Percentiles rank a stretch among this genome's conserved stretches.
phyloP scores from a whole-genome alignment of 2,329 filamentous ascomycete species.

The Fusarium sp. region DNA sequence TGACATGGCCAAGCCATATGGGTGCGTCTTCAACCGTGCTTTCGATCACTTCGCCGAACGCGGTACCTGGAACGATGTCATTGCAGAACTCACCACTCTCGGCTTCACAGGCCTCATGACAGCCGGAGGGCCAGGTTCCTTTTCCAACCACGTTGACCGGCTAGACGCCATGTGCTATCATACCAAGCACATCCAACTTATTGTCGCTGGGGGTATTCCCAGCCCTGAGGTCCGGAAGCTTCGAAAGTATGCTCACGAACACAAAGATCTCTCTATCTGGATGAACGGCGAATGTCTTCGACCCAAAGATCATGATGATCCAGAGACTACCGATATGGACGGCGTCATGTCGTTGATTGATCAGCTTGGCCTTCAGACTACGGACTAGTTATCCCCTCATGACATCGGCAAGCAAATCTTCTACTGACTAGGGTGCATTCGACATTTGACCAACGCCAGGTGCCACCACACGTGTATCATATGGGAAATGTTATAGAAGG shows the following conservation, averaged over 20 bases:
- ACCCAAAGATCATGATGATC: conserved; percentile 17
- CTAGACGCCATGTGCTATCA: conserved; percentile 54
- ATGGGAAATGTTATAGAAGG: neutral
- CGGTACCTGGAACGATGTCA: conserved; percentile 28
- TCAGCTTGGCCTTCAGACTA: conserved; percentile 37
- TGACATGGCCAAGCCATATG: conserved; percentile 55
- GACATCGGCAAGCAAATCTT: conserved; percentile 46
- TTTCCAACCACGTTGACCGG: conserved; percentile 54
- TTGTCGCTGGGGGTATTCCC: conserved; percentile 66
- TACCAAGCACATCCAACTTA: conserved; percentile 57
- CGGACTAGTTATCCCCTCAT: conserved; percentile 48
- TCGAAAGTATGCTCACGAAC: conserved; percentile 43
- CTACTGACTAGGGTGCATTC: conserved; percentile 7
- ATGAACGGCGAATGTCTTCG: conserved; percentile 60
- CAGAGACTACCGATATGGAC: conserved; percentile 45
- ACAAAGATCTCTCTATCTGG: conserved; percentile 50
- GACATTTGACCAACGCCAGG: neutral
- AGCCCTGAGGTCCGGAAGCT: conserved; percentile 54
- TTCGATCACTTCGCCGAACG: conserved; percentile 62
- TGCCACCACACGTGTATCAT: neutral
- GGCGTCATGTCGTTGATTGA: conserved; percentile 43
- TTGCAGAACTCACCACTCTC: conserved; percentile 55
- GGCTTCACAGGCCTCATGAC: conserved; percentile 67
- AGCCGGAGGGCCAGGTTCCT: conserved; percentile 61
- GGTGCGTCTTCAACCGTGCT: conserved; percentile 68